Base-by-base conservation (phyloP, 768 basidiomycete species). In the Cyclocybe aegerita region DNA sequence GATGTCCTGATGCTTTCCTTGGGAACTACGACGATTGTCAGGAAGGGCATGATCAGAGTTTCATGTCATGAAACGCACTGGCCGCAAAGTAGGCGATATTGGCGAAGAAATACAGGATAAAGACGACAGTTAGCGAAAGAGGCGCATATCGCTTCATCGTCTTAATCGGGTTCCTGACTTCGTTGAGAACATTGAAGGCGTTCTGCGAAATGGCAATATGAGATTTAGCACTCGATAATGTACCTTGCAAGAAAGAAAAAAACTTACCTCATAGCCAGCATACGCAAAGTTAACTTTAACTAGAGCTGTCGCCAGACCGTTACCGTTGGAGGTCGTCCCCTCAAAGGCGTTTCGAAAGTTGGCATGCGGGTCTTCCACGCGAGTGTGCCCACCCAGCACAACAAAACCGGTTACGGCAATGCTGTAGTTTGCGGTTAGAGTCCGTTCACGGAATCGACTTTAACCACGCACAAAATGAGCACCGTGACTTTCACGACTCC, bases 301-400 rank as follows among this genome's bases (percentile, higher is more conserved):
- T 0, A 70, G 60, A 2, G 70, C 70, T 16, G 65, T 71, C 2
- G 69, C 68, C 9, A 71, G 57, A 5, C 77, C 77, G 52, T 80
- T 78, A 39, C 77, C 73, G 42, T 67, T 70, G 43, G 70, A 70
- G 1, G 76, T 78, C 23, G 80, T 81, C 14, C 80, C 83, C 1
- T 69, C 72, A 48, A 87, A 88, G 0, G 79, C 70, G 57, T 85
- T 62, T 36, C 66, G 70, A 63, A 87, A 86, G 62, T 83, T 83
- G 35, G 68, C 72, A 41, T 76, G 71, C 0, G 85, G 82, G 61
- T 86, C 76, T 38, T 71, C 36, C n/a, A 87, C 73, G 7, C 69
- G 71, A 2, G 82, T 84, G 46, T 74, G 69, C 0, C 83, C 85
- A 4, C 77, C 75, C 9, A 87, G 72, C 7, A 86, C 85, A 16